These are phyloP conservation scores for Zizania latifolia DNA, from an alignment of 176 grass and related monocot genomes.

Conservation along the genomic window DNA sequence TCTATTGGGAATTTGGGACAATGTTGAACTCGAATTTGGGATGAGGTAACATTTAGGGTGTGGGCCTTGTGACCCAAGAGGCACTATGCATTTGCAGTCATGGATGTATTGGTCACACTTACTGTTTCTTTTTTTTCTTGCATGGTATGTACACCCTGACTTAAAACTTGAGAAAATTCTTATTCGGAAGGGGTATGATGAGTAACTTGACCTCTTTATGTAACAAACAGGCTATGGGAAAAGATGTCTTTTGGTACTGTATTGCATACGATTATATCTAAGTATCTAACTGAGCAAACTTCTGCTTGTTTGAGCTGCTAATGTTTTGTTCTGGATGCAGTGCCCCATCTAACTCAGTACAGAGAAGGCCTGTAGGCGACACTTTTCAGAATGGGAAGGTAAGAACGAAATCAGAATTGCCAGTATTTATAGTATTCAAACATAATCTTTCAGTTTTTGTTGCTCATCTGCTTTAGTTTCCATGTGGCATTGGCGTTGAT, in stretches of 20 bases:
- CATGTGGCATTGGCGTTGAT: not conserved
- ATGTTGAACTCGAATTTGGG: no score
- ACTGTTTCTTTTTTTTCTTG: no score
- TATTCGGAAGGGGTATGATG: conserved; percentile 19
- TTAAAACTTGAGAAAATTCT: not conserved
- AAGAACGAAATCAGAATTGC: not conserved
- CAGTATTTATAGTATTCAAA: not conserved
- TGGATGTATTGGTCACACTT: no score
- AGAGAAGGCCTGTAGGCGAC: conserved; percentile 30
- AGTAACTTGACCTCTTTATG: not conserved
- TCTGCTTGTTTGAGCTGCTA: conserved; percentile 18
- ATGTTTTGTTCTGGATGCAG: conserved; percentile 42
- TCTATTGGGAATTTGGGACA: no score
- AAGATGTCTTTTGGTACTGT: conserved; percentile 8
- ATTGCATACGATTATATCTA: not conserved
- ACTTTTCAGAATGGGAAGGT: conserved; percentile 50
- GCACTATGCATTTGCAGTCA: no score
- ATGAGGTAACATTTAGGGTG: no score
- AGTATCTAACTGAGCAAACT: conserved; percentile 16
- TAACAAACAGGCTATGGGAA: not conserved
- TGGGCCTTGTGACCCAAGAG: no score
- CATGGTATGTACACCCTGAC: no score
- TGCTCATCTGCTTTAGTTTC: not conserved
- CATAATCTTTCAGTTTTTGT: not conserved
- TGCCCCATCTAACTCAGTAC: conserved; percentile 20